These are phyloP conservation scores for Dryadomyces quercivorus DNA, from an alignment of 2,329 filamentous ascomycete species.

Conservation along the genomic window DNA sequence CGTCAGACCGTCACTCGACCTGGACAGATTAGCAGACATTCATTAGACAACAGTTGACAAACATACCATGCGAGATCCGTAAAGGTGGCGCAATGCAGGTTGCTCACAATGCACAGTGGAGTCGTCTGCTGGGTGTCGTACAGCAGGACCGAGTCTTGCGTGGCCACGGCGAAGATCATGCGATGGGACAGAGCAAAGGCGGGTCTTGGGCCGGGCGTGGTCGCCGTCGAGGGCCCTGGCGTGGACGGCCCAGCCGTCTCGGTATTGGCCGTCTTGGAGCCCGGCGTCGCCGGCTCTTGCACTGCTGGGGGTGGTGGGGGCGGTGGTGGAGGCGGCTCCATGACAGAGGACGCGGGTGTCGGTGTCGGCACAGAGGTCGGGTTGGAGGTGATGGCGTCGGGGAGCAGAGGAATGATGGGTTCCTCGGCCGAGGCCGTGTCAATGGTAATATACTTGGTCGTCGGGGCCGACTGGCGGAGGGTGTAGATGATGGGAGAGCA, in stretches of 20 bases:
- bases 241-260: slow-evolving; percentile 24
- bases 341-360: slow-evolving; percentile 26
- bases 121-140: slow-evolving; percentile 97
- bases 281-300: not conserved
- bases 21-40: slow-evolving; percentile 8
- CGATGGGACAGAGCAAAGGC: slow-evolving; percentile 83
- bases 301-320: slow-evolving; percentile 19
- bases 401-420: slow-evolving; percentile 70
- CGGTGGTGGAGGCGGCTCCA: slow-evolving; percentile 24
- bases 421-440: slow-evolving; percentile 86
- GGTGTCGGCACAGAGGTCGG: slow-evolving; percentile 33
- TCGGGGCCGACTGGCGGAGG: slow-evolving; percentile 52
- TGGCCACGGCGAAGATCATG: slow-evolving; percentile 93
- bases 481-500: slow-evolving; percentile 88
- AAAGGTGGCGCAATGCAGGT: slow-evolving; percentile 93
- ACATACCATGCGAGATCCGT: slow-evolving; percentile 88
- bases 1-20: slow-evolving; percentile 36
- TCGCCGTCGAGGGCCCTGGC: slow-evolving; percentile 29
- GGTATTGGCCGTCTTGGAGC: slow-evolving; percentile 3
- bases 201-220: slow-evolving; percentile 47
- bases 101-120: slow-evolving; percentile 88
- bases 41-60: not conserved
- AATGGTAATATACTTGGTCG: slow-evolving; percentile 82
- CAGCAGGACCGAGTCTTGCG: slow-evolving; percentile 84
- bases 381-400: slow-evolving; percentile 60